These are phyloP conservation scores for Pyrus hybrid DNA, from an alignment of 331 rosid species.

Conservation along the genomic window DNA sequence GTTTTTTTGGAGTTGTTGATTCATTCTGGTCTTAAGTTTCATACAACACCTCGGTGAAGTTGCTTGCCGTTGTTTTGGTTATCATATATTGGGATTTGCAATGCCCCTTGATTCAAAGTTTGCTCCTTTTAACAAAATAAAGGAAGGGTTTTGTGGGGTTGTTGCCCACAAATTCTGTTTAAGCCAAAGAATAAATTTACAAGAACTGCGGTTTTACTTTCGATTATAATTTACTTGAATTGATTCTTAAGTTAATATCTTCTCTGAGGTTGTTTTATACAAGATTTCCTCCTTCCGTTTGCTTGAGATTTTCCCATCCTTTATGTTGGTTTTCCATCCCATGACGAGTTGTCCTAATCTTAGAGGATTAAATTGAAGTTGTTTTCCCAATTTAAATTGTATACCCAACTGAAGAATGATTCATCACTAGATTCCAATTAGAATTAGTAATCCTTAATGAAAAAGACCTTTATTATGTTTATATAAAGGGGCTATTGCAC, in stretches of 20 bases:
- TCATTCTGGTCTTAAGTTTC: background rate
- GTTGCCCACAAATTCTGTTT: background rate
- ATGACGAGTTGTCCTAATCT: too few relatives aligned
- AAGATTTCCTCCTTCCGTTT: background rate
- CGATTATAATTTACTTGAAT: conserved; percentile 8
- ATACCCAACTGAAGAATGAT: too few relatives aligned
- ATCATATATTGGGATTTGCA: background rate
- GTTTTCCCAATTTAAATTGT: too few relatives aligned
- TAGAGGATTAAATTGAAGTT: too few relatives aligned
- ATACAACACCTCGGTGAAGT: background rate
- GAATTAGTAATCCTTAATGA: too few relatives aligned
- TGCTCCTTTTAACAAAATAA: background rate
- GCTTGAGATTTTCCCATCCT: background rate
- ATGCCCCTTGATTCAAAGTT: background rate
- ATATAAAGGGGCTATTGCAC: too few relatives aligned
- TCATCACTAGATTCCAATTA: too few relatives aligned
- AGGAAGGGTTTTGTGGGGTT: background rate
- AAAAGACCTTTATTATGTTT: too few relatives aligned
- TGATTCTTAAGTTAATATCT: conserved; percentile 20
- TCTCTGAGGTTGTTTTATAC: conserved; percentile 13
- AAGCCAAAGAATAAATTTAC: background rate
- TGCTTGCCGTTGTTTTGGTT: background rate
- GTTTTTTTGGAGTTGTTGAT: background rate
- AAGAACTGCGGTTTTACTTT: background rate
- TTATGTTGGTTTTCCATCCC: background rate